A percentile compares a stretch with the other conserved stretches of the same genome.
These are phyloP conservation scores for Lecanicillium sp. DNA, from an alignment of 2,329 filamentous ascomycete genomes.

Conservation along the genomic window DNA sequence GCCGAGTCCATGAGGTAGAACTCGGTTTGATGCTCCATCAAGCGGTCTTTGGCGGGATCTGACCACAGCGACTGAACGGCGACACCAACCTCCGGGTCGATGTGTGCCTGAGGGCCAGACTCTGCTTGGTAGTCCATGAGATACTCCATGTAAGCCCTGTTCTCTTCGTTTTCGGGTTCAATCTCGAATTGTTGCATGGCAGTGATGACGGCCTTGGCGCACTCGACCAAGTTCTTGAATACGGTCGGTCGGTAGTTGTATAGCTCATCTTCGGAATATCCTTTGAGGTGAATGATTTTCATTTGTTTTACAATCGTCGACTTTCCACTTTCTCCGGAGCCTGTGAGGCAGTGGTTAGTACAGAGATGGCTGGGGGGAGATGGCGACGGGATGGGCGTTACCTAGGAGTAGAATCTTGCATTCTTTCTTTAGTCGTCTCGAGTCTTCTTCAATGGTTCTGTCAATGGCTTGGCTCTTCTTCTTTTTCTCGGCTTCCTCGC, in stretches of 20 bases:
- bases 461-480: conserved; percentile 96
- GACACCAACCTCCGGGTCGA: conserved; percentile 72
- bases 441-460: conserved; percentile 87
- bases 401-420: conserved; percentile 97
- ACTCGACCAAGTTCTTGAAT: conserved; percentile 97
- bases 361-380: conserved; percentile 1
- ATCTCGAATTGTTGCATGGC: conserved; percentile 92
- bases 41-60: conserved; percentile 70
- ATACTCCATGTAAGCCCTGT: conserved; percentile 68
- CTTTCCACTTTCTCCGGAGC: conserved; percentile 96
- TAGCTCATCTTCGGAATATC: conserved; percentile 89
- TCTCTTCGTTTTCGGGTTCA: conserved; percentile 62
- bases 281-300: conserved; percentile 99
- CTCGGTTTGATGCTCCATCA: conserved; percentile 92
- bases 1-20: conserved; percentile 99
- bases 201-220: conserved; percentile 83
- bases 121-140: conserved; percentile 84
- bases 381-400: conserved; percentile 31
- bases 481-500: conserved; percentile 85
- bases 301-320: conserved; percentile 99
- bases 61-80: conserved; percentile 86
- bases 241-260: conserved; percentile 92
- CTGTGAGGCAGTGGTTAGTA: conserved; percentile 37
- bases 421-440: conserved; percentile 84
- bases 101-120: conserved; percentile 75